Percentiles rank a stretch among this genome's conserved stretches.
Conservation (phyloP, 192 early-diverging fungal genomes). For the Coemansia sp. region DNA sequence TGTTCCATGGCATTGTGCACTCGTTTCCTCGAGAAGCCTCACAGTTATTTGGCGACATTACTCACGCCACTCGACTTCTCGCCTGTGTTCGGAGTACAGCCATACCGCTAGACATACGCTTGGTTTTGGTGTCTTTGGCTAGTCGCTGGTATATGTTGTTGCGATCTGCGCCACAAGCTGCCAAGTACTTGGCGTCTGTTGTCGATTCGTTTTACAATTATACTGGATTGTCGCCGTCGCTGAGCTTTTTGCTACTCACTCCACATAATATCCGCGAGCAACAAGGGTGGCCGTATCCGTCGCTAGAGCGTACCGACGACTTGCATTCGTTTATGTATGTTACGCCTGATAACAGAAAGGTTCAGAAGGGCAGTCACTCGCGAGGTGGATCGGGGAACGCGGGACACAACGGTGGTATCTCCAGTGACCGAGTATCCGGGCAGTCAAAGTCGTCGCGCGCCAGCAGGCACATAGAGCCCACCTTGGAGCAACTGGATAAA, state of each 20-base stretch:
- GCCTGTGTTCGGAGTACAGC: neutral
- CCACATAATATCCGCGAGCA: slow-evolving; percentile 14
- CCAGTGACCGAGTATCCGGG: neutral
- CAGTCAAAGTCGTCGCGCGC: neutral
- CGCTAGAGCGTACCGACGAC: neutral
- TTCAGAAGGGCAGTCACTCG: neutral
- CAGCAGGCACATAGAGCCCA: slow-evolving; percentile 1
- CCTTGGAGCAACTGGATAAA: slow-evolving; percentile 6
- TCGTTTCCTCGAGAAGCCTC: slow-evolving; percentile 29
- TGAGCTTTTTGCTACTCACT: slow-evolving; percentile 11
- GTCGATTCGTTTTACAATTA: slow-evolving; percentile 27
- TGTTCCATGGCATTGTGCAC: slow-evolving; percentile 26
- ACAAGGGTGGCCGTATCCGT: slow-evolving; percentile 24
- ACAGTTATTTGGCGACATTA: neutral
- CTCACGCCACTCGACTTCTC: slow-evolving; percentile 15
- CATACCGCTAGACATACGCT: slow-evolving; percentile 25
- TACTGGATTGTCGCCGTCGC: slow-evolving; percentile 9
- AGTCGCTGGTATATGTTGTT: slow-evolving; percentile 31
- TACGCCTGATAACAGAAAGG: neutral
- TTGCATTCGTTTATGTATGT: slow-evolving; percentile 4
- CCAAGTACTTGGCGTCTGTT: slow-evolving; percentile 10
- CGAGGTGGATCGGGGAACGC: neutral
- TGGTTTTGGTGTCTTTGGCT: slow-evolving; percentile 17
- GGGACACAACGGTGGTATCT: neutral
- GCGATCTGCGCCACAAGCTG: neutral